Percentiles rank a stretch among this genome's conserved stretches.
These are phyloP conservation scores for Verticillium zaregamsianum DNA, from an alignment of 2,329 filamentous ascomycete genomes.

Conservation along the genomic window DNA sequence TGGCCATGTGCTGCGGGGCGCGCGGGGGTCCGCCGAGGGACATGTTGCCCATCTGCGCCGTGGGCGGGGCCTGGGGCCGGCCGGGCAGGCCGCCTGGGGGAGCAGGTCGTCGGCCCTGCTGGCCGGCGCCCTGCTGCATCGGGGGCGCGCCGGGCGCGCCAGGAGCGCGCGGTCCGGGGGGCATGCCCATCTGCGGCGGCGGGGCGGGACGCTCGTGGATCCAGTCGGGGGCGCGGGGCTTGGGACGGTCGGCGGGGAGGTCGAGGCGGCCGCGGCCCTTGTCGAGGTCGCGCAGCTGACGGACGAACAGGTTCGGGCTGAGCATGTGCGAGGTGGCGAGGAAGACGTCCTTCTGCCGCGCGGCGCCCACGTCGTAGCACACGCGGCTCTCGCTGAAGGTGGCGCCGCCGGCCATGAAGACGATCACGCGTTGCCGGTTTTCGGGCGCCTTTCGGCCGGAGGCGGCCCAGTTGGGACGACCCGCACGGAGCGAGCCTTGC, in stretches of 20 bases:
- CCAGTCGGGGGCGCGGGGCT: conserved; percentile 78
- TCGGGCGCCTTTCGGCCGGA: conserved; percentile 69
- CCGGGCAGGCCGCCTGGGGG: conserved; percentile 27
- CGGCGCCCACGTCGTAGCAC: conserved; percentile 80
- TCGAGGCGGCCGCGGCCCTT: conserved; percentile 71
- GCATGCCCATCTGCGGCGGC: conserved; percentile 34
- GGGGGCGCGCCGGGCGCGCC: conserved; percentile 14
- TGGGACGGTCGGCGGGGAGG: conserved; percentile 75
- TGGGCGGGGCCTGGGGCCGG: conserved; percentile 40
- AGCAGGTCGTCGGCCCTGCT: conserved; percentile 9
- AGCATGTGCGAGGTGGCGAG: conserved; percentile 91
- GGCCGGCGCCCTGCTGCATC: conserved; percentile 12
- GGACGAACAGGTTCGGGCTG: conserved; percentile 75
- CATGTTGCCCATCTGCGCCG: conserved; percentile 52
- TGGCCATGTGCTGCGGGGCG: conserved; percentile 18
- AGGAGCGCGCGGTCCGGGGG: conserved; percentile 21
- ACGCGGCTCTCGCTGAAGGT: conserved; percentile 86
- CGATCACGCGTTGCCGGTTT: conserved; percentile 83
- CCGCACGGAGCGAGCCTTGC: conserved; percentile 78
- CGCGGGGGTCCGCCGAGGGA: conserved; percentile 32
- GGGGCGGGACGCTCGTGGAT: conserved; percentile 71
- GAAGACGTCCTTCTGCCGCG: conserved; percentile 76
- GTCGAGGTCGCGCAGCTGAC: conserved; percentile 77
- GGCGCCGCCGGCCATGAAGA: conserved; percentile 93
- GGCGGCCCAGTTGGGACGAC: conserved; percentile 93